These are phyloP conservation scores for Rhodomyrtus psidioides DNA, from an alignment of 441 rosid species.

Conservation along the genomic window DNA sequence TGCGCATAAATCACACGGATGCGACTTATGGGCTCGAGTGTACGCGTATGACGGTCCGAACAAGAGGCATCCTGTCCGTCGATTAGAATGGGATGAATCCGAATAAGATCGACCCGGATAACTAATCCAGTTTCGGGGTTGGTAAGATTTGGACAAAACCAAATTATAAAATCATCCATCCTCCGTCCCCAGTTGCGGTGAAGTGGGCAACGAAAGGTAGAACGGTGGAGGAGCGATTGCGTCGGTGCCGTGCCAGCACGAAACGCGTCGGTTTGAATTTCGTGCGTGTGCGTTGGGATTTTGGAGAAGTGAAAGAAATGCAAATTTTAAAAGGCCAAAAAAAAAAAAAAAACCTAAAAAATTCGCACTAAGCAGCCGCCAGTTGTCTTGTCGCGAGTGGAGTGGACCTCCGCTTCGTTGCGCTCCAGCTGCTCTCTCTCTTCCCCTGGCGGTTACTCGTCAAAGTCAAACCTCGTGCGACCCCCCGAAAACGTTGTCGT, in stretches of 20 bases:
- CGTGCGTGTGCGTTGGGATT: background rate
- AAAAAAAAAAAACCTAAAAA: background rate
- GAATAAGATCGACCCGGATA: too few species aligned
- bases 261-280: background rate
- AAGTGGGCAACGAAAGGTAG: background rate
- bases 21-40: background rate
- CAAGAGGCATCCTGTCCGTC: background rate
- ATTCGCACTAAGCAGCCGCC: background rate
- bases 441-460: background rate
- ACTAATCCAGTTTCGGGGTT: background rate
- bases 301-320: background rate
- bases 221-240: background rate
- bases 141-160: too few species aligned
- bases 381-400: background rate
- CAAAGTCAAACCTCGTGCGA: background rate
- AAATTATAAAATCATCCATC: background rate
- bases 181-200: background rate
- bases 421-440: background rate
- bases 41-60: background rate
- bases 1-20: accelerated
- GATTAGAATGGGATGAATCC: background rate
- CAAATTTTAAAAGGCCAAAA: background rate
- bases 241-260: background rate
- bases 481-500: background rate
- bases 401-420: background rate